Base-by-base conservation (phyloP, 2,329 filamentous ascomycete genomes). In the Stagonosporopsis tanaceti region DNA sequence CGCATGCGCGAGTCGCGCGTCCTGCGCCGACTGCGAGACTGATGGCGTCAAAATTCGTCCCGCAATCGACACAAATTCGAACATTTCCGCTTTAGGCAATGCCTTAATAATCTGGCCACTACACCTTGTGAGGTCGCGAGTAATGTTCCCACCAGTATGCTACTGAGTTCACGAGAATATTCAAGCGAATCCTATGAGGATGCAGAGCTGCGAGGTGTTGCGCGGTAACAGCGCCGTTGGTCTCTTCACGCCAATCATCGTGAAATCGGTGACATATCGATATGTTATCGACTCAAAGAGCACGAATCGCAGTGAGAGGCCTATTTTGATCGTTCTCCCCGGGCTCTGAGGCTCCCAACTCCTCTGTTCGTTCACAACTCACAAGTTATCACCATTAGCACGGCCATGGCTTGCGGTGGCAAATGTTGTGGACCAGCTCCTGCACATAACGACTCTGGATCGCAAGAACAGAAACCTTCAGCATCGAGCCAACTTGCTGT, bases 231-330 rank as follows among this genome's bases (percentile, higher is more conserved):
- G 12, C 28, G n/a, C 50, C 35, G 39, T 48, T 27, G 3, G 11
- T 14, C 14, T 22, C 11, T 25, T 7, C 24, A 22, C 24, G 54
- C 54, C 51, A 51, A 50, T 38, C 37, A 34, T n/a, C 32, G 22
- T 40, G 27, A 44, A 42, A 40, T 22, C 35, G 56, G 51, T 59
- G 56, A 63, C 55, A 63, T 61, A 61, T 63, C 55, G 59, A 61
- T 46, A 39, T 58, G 50, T 45, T 47, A 57, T 50, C 42, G 20
- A 28, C 7, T 42, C 38, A 14, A 32, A 25, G 37, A 15, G 22
- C 27, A 38, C 15, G 38, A 24, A 17, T 44, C 17, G 28, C 40
- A 8, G 42, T 48, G 17, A 14, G 25, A 40, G 12, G 9, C n/a
- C 8, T 40, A 40, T 2, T 2, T 22, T 5, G 4, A 22, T 32